These are phyloP conservation scores for Suillus brevipes DNA, from an alignment of 768 basidiomycete genomes.

Conservation along the genomic window DNA sequence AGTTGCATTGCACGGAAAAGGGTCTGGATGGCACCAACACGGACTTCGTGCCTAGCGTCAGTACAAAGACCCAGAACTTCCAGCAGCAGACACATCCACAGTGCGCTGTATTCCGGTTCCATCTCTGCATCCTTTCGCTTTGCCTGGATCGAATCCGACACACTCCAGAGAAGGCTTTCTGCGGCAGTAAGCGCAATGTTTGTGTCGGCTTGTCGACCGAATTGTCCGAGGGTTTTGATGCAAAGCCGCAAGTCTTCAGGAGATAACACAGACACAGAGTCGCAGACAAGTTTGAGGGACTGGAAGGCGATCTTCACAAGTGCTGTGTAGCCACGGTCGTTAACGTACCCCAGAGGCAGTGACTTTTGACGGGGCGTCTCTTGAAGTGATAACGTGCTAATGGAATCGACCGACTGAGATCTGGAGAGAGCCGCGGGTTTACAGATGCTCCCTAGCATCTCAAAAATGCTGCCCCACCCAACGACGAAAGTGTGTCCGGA, in stretches of 20 bases:
- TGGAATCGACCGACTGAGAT: constrained; percentile 42
- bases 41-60: constrained; percentile 83
- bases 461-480: constrained; percentile 93
- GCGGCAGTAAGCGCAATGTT: constrained; percentile 96
- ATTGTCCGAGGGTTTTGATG: constrained; percentile 87
- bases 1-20: constrained; percentile 92
- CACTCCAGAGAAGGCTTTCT: constrained; percentile 91
- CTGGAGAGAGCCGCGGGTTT: constrained; percentile 45
- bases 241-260: constrained; percentile 82
- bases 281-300: constrained; percentile 90
- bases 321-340: constrained; percentile 67
- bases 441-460: constrained; percentile 89
- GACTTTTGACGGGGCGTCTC: constrained; percentile 40
- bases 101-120: constrained; percentile 69
- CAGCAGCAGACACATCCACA: constrained; percentile 93
- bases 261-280: constrained; percentile 82
- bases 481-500: constrained; percentile 89
- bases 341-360: constrained; percentile 55
- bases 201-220: constrained; percentile 90
- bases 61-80: constrained; percentile 83
- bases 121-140: constrained; percentile 67
- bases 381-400: constrained; percentile 42
- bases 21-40: constrained; percentile 93
- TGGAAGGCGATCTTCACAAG: constrained; percentile 94
- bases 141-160: constrained; percentile 92